Percentiles rank a stretch among this genome's conserved stretches.
These are phyloP conservation scores for Acacia pycnantha DNA, from an alignment of 331 rosid genomes.

Conservation along the genomic window DNA sequence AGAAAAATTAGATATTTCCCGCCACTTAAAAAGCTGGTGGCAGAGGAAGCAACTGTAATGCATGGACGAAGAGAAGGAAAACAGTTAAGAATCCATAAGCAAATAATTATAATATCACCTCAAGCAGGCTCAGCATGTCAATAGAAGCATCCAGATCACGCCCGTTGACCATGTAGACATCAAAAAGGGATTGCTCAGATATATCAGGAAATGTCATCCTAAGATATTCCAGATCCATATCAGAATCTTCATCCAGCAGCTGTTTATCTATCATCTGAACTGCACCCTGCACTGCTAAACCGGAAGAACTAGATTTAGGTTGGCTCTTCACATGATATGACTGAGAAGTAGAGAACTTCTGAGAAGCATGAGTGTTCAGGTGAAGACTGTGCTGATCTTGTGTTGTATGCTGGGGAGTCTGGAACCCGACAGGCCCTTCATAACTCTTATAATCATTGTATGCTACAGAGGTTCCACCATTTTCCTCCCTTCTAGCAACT, in stretches of 20 bases:
- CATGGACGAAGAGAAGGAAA: neutral
- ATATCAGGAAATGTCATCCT: slow-evolving; percentile 61
- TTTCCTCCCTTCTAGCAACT: slow-evolving; percentile 50
- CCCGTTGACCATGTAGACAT: slow-evolving; percentile 58
- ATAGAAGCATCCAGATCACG: slow-evolving; percentile 70
- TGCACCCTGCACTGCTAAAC: slow-evolving; percentile 40
- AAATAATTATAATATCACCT: slow-evolving; percentile 46
- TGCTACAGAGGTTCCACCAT: slow-evolving; percentile 33
- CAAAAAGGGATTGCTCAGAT: slow-evolving; percentile 64
- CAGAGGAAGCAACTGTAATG: neutral
- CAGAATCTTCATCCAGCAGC: slow-evolving; percentile 48
- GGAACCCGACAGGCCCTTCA: slow-evolving; percentile 43
- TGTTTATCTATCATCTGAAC: slow-evolving; percentile 39
- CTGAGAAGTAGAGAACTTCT: slow-evolving; percentile 26
- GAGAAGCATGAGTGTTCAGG: slow-evolving; percentile 19
- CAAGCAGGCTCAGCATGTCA: slow-evolving; percentile 88
- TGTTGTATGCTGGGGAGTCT: slow-evolving; percentile 32
- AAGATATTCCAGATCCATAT: slow-evolving; percentile 73
- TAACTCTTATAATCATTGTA: slow-evolving; percentile 25
- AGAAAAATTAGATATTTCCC: neutral
- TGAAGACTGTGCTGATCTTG: slow-evolving; percentile 26
- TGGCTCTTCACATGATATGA: slow-evolving; percentile 34
- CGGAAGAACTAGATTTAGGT: slow-evolving; percentile 40
- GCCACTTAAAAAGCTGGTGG: neutral
- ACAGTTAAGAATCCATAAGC: neutral